These are phyloP conservation scores for Sugiyamaella mastotermitis DNA, from an alignment of 805 yeast species.

Conservation along the genomic window DNA sequence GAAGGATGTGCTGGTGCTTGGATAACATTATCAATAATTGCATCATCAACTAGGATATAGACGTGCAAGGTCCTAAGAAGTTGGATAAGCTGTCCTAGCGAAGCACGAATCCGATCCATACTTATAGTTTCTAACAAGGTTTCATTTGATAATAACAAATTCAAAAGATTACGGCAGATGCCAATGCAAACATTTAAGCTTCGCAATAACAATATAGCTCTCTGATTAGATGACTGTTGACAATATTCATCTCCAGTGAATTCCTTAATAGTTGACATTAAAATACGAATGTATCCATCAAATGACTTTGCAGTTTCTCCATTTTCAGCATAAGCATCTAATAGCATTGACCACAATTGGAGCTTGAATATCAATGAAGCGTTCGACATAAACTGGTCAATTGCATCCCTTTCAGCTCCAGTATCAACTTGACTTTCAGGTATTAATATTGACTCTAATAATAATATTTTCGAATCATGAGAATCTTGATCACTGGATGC, in stretches of 20 bases:
- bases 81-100: slow-evolving; percentile 19
- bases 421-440: slow-evolving; percentile 14
- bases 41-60: slow-evolving; percentile 32
- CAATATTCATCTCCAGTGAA: slow-evolving; percentile 26
- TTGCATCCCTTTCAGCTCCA: slow-evolving; percentile 41
- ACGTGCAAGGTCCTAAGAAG: slow-evolving; percentile 31
- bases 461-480: slow-evolving; percentile 7
- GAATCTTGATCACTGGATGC: neutral
- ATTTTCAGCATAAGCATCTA: slow-evolving; percentile 45
- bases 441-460: slow-evolving; percentile 32
- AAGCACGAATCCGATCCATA: slow-evolving; percentile 2
- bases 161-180: slow-evolving; percentile 33
- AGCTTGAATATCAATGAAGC: slow-evolving; percentile 64
- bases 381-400: slow-evolving; percentile 51
- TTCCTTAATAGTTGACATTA: slow-evolving; percentile 40
- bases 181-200: slow-evolving; percentile 50
- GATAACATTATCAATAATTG: slow-evolving; percentile 24
- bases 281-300: slow-evolving; percentile 37
- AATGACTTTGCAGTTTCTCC: slow-evolving; percentile 44
- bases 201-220: slow-evolving; percentile 41
- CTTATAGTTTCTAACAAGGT: slow-evolving; percentile 13
- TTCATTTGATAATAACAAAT: slow-evolving; percentile 20
- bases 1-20: slow-evolving; percentile 27
- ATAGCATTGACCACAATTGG: slow-evolving; percentile 68
- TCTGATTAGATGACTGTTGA: slow-evolving; percentile 26